phyloP scores from a whole-genome alignment of 163 green algal genomes.

The Dunaliella salina region DNA sequence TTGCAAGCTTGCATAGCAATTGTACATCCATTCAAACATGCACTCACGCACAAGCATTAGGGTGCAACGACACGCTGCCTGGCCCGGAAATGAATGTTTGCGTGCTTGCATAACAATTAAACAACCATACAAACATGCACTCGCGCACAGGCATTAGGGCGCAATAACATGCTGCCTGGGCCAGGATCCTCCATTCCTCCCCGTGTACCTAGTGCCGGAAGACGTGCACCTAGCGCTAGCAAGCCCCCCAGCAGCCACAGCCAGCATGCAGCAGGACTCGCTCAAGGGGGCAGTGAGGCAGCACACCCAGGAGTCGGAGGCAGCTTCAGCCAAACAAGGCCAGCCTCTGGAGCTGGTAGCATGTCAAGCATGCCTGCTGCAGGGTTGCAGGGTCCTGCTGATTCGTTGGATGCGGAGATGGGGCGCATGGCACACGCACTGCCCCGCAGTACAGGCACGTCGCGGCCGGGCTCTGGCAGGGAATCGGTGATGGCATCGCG shows the following conservation, averaged over 20 bases:
- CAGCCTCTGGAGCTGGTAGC: no score
- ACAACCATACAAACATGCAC: neutral
- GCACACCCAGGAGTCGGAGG: no score
- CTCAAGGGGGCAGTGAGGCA: no score
- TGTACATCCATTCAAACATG: no score
- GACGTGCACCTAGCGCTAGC: neutral
- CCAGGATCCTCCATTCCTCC: neutral
- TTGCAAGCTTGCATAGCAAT: no score
- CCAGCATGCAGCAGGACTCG: no score
- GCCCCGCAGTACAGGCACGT: neutral
- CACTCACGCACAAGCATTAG: no score
- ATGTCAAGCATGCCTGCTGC: neutral
- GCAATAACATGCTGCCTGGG: neutral
- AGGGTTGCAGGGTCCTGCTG: neutral
- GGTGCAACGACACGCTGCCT: no score
- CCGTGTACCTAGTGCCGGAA: neutral
- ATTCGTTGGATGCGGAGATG: neutral
- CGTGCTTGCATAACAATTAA: no score
- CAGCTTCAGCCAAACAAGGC: no score
- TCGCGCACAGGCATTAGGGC: neutral
- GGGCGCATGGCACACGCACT: neutral
- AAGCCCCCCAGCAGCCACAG: neutral
- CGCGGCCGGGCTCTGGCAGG: neutral
- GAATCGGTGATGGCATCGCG: neutral
- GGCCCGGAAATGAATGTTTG: no score